A percentile compares a stretch with the other conserved stretches of the same genome.
These are phyloP conservation scores for Solanum etuberosum DNA, from an alignment of 257 asterid species.

Conservation along the genomic window DNA sequence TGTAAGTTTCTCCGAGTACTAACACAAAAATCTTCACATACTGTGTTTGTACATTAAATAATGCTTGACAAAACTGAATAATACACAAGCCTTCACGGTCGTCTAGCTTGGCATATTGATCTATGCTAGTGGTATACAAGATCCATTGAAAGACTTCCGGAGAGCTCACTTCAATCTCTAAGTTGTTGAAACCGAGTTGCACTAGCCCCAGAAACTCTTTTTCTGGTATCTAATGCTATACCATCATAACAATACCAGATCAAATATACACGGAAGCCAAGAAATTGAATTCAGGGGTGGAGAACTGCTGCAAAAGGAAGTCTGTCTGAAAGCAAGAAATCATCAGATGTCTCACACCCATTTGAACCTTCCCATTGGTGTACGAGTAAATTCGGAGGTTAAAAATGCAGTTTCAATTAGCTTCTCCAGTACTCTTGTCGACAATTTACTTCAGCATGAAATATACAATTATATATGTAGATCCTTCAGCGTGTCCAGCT, in stretches of 20 bases:
- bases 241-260: background rate
- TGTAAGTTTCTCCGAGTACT: background rate
- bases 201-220: background rate
- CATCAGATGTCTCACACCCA: background rate
- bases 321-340: background rate
- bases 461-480: conserved; percentile 31
- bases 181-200: background rate
- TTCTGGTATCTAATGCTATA: background rate
- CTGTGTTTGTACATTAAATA: conserved; percentile 41
- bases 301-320: background rate
- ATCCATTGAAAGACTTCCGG: background rate
- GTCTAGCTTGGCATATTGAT: conserved; percentile 1
- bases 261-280: background rate
- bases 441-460: conserved; percentile 7
- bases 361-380: conserved; percentile 12
- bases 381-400: conserved; percentile 7
- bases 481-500: conserved; percentile 39
- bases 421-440: background rate
- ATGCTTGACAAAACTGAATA: conserved; percentile 16
- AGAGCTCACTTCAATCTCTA: background rate
- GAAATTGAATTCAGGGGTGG: background rate
- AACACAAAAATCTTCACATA: conserved; percentile 32
- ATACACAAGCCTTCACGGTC: conserved; percentile 37
- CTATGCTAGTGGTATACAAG: conserved; percentile 2
- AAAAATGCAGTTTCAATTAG: background rate